Conservation (phyloP, 179 eudicot species). For the Heliamphora pulchella region DNA sequence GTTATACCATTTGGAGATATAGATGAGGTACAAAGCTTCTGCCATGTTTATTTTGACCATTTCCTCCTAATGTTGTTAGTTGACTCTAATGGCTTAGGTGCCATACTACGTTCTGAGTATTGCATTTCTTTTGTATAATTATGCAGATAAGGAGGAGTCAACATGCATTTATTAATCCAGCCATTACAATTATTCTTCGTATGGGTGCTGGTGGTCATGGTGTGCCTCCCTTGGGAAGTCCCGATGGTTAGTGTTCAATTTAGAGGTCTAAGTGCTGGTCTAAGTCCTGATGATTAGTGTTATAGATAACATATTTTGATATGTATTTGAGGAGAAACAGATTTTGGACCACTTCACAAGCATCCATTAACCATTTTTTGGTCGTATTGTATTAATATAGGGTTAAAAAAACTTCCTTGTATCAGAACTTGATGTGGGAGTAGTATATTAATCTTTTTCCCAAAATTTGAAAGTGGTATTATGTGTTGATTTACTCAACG, state of each 20-base stretch:
- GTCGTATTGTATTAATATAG: neutral
- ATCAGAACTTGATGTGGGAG: neutral
- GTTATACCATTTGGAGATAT: slow-evolving; percentile 77
- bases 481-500: neutral
- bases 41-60: slow-evolving; percentile 12
- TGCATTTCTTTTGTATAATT: slow-evolving; percentile 11
- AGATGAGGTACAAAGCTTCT: slow-evolving; percentile 55
- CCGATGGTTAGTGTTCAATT: slow-evolving; percentile 61
- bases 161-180: slow-evolving; percentile 90
- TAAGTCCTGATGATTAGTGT: neutral
- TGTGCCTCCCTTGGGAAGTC: slow-evolving; percentile 92
- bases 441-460: neutral
- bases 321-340: neutral
- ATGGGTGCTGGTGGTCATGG: slow-evolving; percentile 98
- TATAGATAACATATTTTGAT: neutral
- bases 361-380: neutral
- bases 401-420: neutral
- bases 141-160: slow-evolving; percentile 80
- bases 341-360: neutral
- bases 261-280: neutral
- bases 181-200: slow-evolving; percentile 79
- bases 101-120: neutral
- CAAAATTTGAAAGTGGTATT: neutral
- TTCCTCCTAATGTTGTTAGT: neutral
- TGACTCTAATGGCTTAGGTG: neutral